Evolutionary conservation across 1,284 basidiomycete species (phyloP).

Genomic region (Ustilago curta): DNA sequence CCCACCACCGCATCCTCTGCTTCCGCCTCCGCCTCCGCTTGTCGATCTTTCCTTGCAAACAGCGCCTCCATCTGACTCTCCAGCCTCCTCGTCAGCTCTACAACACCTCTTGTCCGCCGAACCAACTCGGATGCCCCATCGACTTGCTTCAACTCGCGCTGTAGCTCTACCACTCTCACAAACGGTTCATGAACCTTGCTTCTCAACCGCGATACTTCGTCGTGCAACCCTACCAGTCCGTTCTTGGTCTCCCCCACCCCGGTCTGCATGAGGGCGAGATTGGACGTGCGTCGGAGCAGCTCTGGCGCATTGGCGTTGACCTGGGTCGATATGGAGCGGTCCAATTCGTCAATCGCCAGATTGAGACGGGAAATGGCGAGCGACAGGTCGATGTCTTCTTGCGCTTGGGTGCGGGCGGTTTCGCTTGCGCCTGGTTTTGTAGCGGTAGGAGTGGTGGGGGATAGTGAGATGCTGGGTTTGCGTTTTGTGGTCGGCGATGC

Average conservation of each 20-base stretch:
- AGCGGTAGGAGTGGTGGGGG: conserved; percentile 1
- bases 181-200: conserved; percentile 35
- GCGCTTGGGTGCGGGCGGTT: conserved; percentile 19
- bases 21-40: conserved; percentile 5
- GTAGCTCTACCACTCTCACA: conserved; percentile 16
- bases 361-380: conserved; percentile 53
- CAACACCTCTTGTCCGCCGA: conserved; percentile 21
- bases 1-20: conserved; percentile 47
- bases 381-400: conserved; percentile 46
- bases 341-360: conserved; percentile 50
- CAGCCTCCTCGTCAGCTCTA: conserved; percentile 41
- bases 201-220: conserved; percentile 17
- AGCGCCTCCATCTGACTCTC: conserved; percentile 53
- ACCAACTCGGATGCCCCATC: conserved; percentile 41
- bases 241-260: conserved; percentile 11
- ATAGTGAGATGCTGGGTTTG: conserved; percentile 14
- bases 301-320: conserved; percentile 34
- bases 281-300: conserved; percentile 21
- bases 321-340: conserved; percentile 31
- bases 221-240: conserved; percentile 23
- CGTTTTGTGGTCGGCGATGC: background rate
- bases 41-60: conserved; percentile 14
- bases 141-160: conserved; percentile 12
- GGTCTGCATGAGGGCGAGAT: conserved; percentile 16
- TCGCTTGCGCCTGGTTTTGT: background rate